Evolutionary conservation across 2,329 filamentous ascomycete species (phyloP).

Genomic region (Curvularia sp.): DNA sequence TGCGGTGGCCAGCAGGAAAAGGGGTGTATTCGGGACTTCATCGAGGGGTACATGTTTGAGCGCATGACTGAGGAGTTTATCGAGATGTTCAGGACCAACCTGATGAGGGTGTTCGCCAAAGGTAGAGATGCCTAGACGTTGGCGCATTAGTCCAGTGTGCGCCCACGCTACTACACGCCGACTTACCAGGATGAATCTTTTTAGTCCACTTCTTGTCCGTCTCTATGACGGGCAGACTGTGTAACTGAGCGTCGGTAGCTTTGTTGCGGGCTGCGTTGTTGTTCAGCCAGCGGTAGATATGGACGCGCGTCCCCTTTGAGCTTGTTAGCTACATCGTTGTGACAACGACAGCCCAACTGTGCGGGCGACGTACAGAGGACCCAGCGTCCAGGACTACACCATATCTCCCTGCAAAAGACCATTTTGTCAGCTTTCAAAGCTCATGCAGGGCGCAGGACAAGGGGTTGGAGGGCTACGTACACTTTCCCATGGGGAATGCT

Average conservation of each 20-base stretch:
- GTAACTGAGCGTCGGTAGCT: conserved; percentile 66
- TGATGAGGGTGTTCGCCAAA: conserved; percentile 79
- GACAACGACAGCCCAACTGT: background rate
- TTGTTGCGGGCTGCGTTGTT: conserved; percentile 70
- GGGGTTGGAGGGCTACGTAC: conserved; percentile 40
- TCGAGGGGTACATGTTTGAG: conserved; percentile 76
- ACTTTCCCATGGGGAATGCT: conserved; percentile 52
- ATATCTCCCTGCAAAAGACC: conserved; percentile 66
- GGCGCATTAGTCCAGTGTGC: conserved; percentile 20
- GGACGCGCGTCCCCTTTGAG: conserved; percentile 78
- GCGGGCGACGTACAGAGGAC: conserved; percentile 71
- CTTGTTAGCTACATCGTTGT: conserved; percentile 27
- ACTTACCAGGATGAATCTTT: conserved; percentile 84
- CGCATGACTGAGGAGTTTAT: conserved; percentile 81
- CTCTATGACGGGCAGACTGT: conserved; percentile 77
- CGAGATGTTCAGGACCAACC: conserved; percentile 82
- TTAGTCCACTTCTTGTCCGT: conserved; percentile 89
- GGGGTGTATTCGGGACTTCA: conserved; percentile 81
- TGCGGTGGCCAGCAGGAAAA: conserved; percentile 94
- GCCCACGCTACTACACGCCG: background rate
- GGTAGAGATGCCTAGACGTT: conserved; percentile 72
- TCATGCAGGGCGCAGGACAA: conserved; percentile 13
- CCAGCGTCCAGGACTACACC: conserved; percentile 97
- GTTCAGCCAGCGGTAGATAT: conserved; percentile 94
- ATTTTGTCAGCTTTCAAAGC: conserved; percentile 31